A percentile compares a stretch with the other conserved stretches of the same genome.
Conservation (phyloP, 805 yeast species). For the Zygosaccharomyces bisporus region DNA sequence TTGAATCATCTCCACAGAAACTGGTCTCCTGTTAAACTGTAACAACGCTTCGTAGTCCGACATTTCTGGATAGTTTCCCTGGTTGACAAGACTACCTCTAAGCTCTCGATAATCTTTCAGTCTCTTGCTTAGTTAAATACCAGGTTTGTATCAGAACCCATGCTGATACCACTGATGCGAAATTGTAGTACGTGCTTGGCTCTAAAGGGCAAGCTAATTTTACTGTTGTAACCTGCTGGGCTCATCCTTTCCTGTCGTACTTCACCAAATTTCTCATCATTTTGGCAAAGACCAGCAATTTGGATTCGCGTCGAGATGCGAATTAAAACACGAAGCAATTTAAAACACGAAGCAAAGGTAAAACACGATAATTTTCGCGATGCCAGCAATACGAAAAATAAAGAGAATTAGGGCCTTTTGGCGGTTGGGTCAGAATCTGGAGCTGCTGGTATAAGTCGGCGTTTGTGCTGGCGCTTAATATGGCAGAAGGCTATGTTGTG, state of each 20-base stretch:
- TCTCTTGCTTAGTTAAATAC: conserved; percentile 5
- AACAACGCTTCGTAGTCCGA: conserved; percentile 31
- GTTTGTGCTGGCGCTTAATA: not conserved
- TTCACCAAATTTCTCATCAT: conserved; percentile 3
- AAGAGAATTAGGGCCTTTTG: not conserved
- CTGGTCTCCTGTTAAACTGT: conserved; percentile 27
- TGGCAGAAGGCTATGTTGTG: not conserved
- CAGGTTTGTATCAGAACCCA: not conserved
- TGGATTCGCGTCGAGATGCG: conserved; percentile 4
- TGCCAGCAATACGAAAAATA: conserved; percentile 3
- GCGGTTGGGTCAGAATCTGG: not conserved
- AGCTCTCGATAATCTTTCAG: not conserved
- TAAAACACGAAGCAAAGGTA: not conserved
- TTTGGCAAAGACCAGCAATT: conserved; percentile 6
- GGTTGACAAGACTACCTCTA: not conserved
- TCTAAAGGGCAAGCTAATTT: conserved; percentile 6
- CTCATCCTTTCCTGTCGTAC: conserved; percentile 1
- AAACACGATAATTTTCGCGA: conserved; percentile 6
- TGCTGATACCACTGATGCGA: conserved; percentile 4
- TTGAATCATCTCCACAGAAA: conserved; percentile 31
- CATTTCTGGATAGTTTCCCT: conserved; percentile 13
- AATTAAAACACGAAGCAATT: not conserved
- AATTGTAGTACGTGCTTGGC: conserved; percentile 5
- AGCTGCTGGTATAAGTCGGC: not conserved
- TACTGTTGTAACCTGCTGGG: conserved; percentile 9